Percentiles rank a stretch among this genome's conserved stretches.
Evolutionary conservation across 176 grass and related monocot species (phyloP).

Genomic region (Puccinellia tenuiflora): DNA sequence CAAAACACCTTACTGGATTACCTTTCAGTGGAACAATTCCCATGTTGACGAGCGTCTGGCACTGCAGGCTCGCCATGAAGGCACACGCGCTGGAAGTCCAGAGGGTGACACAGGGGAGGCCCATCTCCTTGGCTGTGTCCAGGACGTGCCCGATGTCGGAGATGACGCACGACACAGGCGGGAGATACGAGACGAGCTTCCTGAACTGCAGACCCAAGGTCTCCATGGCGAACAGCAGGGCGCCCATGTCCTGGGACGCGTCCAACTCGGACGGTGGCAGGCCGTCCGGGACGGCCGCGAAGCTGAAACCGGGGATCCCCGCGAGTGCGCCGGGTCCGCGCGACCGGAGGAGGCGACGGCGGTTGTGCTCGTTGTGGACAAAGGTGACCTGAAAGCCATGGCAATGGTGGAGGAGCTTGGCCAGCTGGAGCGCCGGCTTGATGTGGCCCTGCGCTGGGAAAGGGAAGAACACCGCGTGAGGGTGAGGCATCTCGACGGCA

Average conservation of each 20-base stretch:
- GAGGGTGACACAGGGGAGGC: not conserved
- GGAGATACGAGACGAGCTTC: not conserved
- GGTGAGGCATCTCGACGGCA: not conserved
- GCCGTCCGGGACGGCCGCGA: conserved; percentile 15
- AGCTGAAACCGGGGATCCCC: not conserved
- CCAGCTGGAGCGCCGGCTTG: no score
- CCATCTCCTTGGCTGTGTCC: not conserved
- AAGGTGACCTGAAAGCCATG: conserved; percentile 44
- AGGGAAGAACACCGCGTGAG: conserved; percentile 12
- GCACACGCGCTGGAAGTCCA: not conserved
- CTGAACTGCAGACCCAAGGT: not conserved
- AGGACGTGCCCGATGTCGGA: not conserved
- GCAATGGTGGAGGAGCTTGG: not conserved
- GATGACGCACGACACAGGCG: not conserved
- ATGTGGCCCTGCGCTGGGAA: not conserved
- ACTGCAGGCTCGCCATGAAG: not conserved
- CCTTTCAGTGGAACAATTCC: conserved; percentile 21
- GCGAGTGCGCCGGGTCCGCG: not conserved
- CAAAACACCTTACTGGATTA: no score
- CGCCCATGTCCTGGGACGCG: not conserved
- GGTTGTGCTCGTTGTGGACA: conserved; percentile 49
- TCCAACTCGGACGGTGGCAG: conserved; percentile 7
- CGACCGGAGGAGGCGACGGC: not conserved
- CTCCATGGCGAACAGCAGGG: not conserved
- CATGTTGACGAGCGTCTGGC: not conserved